Base-by-base conservation (phyloP, 2,329 filamentous ascomycete genomes). In the Xenosphaeropsis pyriputrescens region DNA sequence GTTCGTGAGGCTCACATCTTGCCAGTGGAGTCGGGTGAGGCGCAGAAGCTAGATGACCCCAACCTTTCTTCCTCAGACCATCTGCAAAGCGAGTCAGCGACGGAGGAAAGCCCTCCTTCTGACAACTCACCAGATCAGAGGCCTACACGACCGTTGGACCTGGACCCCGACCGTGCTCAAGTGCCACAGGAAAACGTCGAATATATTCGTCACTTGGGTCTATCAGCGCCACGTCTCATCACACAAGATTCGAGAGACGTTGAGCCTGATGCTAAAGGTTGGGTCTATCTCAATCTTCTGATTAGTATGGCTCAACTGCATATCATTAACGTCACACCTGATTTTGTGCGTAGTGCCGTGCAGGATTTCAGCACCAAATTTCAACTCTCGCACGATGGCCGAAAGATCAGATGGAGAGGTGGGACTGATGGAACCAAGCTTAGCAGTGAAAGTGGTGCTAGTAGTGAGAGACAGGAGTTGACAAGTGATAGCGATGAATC, bases 251-350 rank as follows among this genome's bases (percentile, higher is more conserved):
- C 59, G 14, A 49, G 61, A 1, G 66, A 75, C 37, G 70, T 75
- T 9, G 65, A 69, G 12, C 67, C 75, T 0, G 76, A 79, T 39
- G 64, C 66, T 0, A 75, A 85, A 18, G 82, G 82, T 4, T 91
- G 84, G 84, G 75, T 89, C 0, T 89, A 88, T 48, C 60, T 91
- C 6, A 91, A 91, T 47, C 60, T 93, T 1, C 65, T 93, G 2
- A 77, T 79, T 52, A 86, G 80, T 50, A 70, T 93, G 64, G 85
- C 85, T 0, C 85, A 93, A 57, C 61, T 93, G 14, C 85, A 93
- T 49, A 89, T 86, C 0, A 68, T 91, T 47, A 88, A 85, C 41
- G 84, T 93, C 1, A 86, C 85, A 0, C 68, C 78, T 0, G 75
- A 79, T 18, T 89, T 89, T 48, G 75, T 91, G 30, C 76, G 81